phyloP scores from a whole-genome alignment of 2,329 filamentous ascomycete genomes.

The Cercospora sp. region DNA sequence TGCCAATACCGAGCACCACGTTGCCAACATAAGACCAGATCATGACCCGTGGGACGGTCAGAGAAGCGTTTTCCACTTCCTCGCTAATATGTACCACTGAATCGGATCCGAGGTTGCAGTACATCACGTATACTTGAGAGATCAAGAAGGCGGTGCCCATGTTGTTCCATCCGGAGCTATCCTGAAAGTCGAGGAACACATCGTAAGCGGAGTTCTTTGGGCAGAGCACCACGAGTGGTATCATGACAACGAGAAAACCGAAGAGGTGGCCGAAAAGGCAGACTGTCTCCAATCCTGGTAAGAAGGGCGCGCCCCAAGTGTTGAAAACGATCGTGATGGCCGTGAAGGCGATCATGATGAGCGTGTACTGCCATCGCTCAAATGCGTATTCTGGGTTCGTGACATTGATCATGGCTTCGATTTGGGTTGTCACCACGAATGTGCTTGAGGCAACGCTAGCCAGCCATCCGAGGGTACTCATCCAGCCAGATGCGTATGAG shows the following conservation, averaged over 20 bases:
- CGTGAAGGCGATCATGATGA: conserved; percentile 39
- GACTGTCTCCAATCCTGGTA: conserved; percentile 43
- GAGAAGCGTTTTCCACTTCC: conserved; percentile 37
- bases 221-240: conserved; percentile 36
- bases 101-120: conserved; percentile 32
- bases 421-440: conserved; percentile 41
- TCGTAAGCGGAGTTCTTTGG: conserved; percentile 37
- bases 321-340: conserved; percentile 41
- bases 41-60: conserved; percentile 37
- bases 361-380: conserved; percentile 34
- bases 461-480: conserved; percentile 30
- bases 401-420: conserved; percentile 43
- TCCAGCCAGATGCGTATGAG: conserved; percentile 30
- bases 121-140: conserved; percentile 27
- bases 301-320: conserved; percentile 38
- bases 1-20: conserved; percentile 27
- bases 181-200: conserved; percentile 37
- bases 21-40: conserved; percentile 33
- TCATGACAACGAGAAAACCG: conserved; percentile 38
- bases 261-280: conserved; percentile 35
- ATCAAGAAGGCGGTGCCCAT: conserved; percentile 37
- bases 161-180: conserved; percentile 35
- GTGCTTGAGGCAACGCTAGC: conserved; percentile 39
- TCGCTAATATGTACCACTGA: conserved; percentile 39
- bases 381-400: conserved; percentile 34